Base-by-base conservation (phyloP, 2,329 filamentous ascomycete genomes). In the Arthrobotrys entomopaga region DNA sequence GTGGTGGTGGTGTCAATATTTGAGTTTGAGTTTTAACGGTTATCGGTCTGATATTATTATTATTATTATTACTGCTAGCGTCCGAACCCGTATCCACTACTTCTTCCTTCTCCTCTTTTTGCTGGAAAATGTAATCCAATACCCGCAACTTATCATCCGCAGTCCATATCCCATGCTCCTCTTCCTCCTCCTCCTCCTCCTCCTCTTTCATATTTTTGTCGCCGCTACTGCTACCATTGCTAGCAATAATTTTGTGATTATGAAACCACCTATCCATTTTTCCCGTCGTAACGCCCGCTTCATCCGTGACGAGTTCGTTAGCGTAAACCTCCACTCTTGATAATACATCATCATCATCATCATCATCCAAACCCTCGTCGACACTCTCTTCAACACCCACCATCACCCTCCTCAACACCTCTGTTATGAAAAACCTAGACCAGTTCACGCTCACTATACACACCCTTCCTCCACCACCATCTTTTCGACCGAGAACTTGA, bases 61-160 rank as follows among this genome's bases (percentile, higher is more conserved):
- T n/a, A n/a, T n/a, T n/a, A n/a, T n/a, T n/a, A n/a, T n/a, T 34
- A 34, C 29, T 34, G 29, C 29, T 34, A 34, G 29, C 29, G 26
- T 29, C 26, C 10, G 7, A 10, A 3, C 29, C 10, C 29, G 29
- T 34, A 34, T 34, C 29, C 29, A 34, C 29, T 1, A 3, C 6
- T 34, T 52, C 56, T 42, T 16, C 42, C 16, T 48, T 15, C 16
- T 22, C 11, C 61, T 22, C 20, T 19, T 29, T 1, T n/a, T n/a
- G 52, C 15, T 13, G 24, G 50, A 53, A 59, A 50, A 72, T 48
- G 1, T 20, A 22, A 48, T 72, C 26, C 40, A 65, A 40, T 43
- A 65, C 65, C 52, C 48, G 60, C 48, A 72, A 34, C 61, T 72
- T 72, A 61, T 65, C 67, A 7, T 65, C 67, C n/a, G 67, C 67